A percentile compares a stretch with the other conserved stretches of the same genome.
These are phyloP conservation scores for Termitomyces sp. DNA, from an alignment of 1,284 basidiomycete genomes.

Conservation along the genomic window DNA sequence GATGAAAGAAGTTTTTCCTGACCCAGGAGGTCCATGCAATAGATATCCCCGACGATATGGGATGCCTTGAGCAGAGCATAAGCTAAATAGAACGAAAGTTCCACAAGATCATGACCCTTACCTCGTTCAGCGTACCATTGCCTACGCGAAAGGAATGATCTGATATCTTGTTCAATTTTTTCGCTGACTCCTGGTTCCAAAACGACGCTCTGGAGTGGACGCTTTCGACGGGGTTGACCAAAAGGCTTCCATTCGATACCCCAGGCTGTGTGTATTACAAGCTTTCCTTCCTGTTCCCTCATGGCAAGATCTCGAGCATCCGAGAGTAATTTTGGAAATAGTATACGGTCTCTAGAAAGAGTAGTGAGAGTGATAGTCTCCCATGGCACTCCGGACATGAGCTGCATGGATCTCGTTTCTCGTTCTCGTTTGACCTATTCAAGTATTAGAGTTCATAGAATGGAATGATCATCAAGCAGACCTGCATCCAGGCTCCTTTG, in stretches of 20 bases:
- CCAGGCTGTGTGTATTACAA: constrained; percentile 96
- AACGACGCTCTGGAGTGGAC: constrained; percentile 90
- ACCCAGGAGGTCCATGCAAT: constrained; percentile 93
- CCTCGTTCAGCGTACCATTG: constrained; percentile 98
- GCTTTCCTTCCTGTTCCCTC: constrained; percentile 86
- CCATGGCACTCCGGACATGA: constrained; percentile 92
- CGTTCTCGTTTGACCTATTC: constrained; percentile 88
- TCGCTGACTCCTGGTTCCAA: constrained; percentile 78
- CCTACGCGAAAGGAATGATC: constrained; percentile 77
- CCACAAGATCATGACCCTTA: constrained; percentile 29
- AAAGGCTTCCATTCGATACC: constrained; percentile 96
- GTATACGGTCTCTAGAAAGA: constrained; percentile 75
- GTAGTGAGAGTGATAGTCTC: constrained; percentile 96
- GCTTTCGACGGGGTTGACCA: constrained; percentile 85
- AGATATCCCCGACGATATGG: constrained; percentile 97
- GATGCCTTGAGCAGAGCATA: constrained; percentile 60
- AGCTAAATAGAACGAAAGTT: constrained; percentile 1
- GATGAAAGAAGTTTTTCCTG: constrained; percentile 98
- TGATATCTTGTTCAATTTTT: constrained; percentile 75
- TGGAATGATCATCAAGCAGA: constrained; percentile 28
- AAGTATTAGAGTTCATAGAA: background rate
- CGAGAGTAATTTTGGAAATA: constrained; percentile 79
- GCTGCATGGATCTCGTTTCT: constrained; percentile 88
- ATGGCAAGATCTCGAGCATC: constrained; percentile 91
- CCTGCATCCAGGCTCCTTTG: constrained; percentile 92